A percentile compares a stretch with the other conserved stretches of the same genome.
phyloP scores from a whole-genome alignment of 257 asterid species.

The Nemophila menziesii region DNA sequence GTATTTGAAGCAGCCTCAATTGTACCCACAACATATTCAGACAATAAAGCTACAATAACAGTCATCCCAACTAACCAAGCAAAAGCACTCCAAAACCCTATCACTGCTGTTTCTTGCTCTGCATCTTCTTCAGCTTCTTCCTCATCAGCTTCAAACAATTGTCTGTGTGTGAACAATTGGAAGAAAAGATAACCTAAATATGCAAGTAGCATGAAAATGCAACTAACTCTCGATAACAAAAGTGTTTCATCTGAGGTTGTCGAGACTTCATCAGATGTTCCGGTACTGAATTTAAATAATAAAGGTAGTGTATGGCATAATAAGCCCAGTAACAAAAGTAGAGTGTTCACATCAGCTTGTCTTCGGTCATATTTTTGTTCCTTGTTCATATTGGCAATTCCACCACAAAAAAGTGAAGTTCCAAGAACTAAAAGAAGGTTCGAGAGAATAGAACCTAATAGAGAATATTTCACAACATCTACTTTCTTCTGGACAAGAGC shows the following conservation, averaged over 20 bases:
- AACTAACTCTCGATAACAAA: constrained; percentile 53
- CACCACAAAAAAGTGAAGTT: constrained; percentile 79
- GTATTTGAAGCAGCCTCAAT: constrained; percentile 74
- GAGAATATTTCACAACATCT: constrained; percentile 74
- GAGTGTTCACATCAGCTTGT: constrained; percentile 74
- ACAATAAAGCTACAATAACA: constrained; percentile 52
- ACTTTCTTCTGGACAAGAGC: constrained; percentile 62
- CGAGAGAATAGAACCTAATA: constrained; percentile 78
- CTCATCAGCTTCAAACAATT: constrained; percentile 46
- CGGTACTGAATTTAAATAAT: constrained; percentile 30
- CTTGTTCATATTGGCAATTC: constrained; percentile 48
- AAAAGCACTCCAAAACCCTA: constrained; percentile 63
- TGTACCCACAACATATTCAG: constrained; percentile 77
- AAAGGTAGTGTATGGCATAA: constrained; percentile 61
- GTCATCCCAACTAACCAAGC: constrained; percentile 71
- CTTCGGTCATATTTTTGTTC: constrained; percentile 65
- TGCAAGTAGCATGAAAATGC: constrained; percentile 71
- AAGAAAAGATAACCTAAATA: constrained; percentile 61
- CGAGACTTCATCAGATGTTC: constrained; percentile 19
- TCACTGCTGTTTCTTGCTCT: constrained; percentile 37
- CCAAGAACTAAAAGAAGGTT: constrained; percentile 93
- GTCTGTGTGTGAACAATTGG: constrained; percentile 78
- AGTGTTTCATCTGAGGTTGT: constrained; percentile 24
- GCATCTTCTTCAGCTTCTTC: constrained; percentile 22
- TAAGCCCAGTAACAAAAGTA: constrained; percentile 58